Evolutionary conservation across 139 green algal species (phyloP).

Genomic region (Chlamydomonas applanata): DNA sequence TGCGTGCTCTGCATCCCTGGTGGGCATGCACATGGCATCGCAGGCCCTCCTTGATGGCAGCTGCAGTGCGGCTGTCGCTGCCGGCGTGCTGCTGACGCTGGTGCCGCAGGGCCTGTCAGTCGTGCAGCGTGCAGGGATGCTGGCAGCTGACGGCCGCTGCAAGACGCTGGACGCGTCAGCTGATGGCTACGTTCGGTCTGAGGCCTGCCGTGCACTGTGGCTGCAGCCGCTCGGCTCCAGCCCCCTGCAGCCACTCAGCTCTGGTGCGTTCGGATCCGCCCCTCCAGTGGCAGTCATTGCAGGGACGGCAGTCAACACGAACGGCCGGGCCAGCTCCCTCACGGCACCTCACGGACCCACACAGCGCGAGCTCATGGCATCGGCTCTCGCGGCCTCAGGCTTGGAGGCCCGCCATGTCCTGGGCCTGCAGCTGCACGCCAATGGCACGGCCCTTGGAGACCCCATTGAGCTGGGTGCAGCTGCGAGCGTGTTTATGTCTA

Average conservation of each 20-base stretch:
- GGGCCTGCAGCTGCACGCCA: conserved; percentile 66
- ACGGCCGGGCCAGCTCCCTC: conserved; percentile 78
- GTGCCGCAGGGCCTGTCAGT: conserved; percentile 30
- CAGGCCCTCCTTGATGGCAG: not conserved
- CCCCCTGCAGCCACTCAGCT: not conserved
- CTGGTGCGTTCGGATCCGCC: conserved; percentile 26
- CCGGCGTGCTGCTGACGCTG: conserved; percentile 49
- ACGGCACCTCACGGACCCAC: conserved; percentile 83
- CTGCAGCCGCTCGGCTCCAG: conserved; percentile 1
- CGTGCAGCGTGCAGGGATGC: conserved; percentile 53
- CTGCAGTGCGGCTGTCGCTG: conserved; percentile 31
- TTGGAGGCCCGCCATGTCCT: conserved; percentile 21
- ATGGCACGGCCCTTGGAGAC: conserved; percentile 61
- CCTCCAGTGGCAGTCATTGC: conserved; percentile 39
- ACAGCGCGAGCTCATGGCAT: conserved; percentile 63
- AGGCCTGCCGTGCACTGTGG: conserved; percentile 53
- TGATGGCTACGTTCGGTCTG: conserved; percentile 69
- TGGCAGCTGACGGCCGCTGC: conserved; percentile 61
- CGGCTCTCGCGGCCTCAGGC: conserved; percentile 33
- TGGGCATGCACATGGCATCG: conserved; percentile 52
- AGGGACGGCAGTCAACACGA: conserved; percentile 81
- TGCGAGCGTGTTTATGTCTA: conserved; percentile 23
- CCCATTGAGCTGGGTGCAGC: conserved; percentile 58
- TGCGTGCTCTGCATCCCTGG: conserved; percentile 63
- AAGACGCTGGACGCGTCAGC: conserved; percentile 68